Conservation (phyloP, 2,329 filamentous ascomycete species). For the Pezicula neosporulosa region DNA sequence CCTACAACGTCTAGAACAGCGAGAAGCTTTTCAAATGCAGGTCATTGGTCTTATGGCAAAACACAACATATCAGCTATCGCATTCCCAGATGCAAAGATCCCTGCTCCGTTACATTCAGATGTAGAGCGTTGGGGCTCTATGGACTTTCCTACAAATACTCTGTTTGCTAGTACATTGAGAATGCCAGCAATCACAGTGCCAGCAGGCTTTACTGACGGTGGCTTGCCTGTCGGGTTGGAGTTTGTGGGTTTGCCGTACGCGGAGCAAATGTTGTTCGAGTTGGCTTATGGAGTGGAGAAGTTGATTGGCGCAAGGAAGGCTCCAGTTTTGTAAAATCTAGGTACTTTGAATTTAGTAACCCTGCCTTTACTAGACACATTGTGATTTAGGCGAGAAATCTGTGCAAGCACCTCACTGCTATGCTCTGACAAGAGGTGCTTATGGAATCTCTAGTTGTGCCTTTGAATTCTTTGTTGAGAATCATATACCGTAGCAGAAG, state of each 20-base stretch:
- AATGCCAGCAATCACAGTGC: conserved; percentile 31
- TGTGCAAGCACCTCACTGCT: no score
- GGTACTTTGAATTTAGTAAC: no score
- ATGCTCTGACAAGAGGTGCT: no score
- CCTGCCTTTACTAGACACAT: no score
- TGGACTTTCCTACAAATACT: conserved; percentile 31
- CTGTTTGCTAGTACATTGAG: conserved; percentile 29
- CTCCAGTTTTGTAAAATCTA: no score
- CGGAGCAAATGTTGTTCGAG: conserved; percentile 18
- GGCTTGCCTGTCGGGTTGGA: conserved; percentile 28
- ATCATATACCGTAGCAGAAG: no score
- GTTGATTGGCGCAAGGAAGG: no score
- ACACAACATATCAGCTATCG: conserved; percentile 29
- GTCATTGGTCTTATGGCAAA: conserved; percentile 28
- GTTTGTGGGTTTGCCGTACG: conserved; percentile 21
- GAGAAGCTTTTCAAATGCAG: conserved; percentile 25
- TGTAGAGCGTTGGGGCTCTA: conserved; percentile 13
- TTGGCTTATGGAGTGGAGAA: conserved; percentile 12
- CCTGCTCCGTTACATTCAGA: conserved; percentile 30
- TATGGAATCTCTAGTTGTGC: no score
- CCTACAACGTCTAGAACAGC: conserved; percentile 19
- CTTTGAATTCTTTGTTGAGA: no score
- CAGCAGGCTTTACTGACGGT: conserved; percentile 26
- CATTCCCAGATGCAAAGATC: conserved; percentile 30
- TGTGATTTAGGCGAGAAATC: no score